These are phyloP conservation scores for Kodamaea arcana DNA, from an alignment of 1,139 yeast genomes.

Conservation along the genomic window DNA sequence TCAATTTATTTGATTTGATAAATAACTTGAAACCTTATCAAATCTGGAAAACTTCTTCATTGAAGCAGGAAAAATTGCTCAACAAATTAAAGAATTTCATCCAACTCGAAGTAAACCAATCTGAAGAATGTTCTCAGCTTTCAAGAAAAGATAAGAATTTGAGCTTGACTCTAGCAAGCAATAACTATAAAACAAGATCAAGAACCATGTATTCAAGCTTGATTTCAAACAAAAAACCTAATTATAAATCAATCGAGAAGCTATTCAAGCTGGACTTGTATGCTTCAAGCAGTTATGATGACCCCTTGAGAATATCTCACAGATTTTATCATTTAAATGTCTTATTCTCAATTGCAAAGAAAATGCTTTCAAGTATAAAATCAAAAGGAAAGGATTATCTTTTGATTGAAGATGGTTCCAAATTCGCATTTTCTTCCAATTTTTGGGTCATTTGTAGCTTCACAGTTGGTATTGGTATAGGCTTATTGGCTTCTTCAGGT, in stretches of 20 bases:
- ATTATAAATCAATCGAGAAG: conserved; percentile 32
- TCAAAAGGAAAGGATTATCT: conserved; percentile 2
- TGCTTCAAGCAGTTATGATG: conserved; percentile 21
- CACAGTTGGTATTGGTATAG: conserved; percentile 35
- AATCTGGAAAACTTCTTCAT: conserved; percentile 39
- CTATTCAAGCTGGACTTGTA: conserved; percentile 31
- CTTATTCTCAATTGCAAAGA: conserved; percentile 15
- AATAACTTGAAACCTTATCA: conserved; percentile 33
- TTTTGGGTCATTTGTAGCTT: conserved; percentile 30
- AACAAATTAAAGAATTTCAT: conserved; percentile 25
- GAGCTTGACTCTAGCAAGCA: conserved; percentile 5
- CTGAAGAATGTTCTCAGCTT: conserved; percentile 5
- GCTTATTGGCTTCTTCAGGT: conserved; percentile 17
- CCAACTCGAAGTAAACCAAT: conserved; percentile 20
- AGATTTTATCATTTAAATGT: conserved; percentile 18
- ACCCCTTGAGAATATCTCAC: conserved; percentile 33
- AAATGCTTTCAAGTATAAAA: conserved; percentile 9
- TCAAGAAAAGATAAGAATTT: conserved; percentile 10
- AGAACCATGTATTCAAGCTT: conserved; percentile 23
- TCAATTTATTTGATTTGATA: conserved; percentile 36
- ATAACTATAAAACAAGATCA: conserved; percentile 5
- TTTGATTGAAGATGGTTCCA: conserved; percentile 8
- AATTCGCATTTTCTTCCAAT: conserved; percentile 2
- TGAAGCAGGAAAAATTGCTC: conserved; percentile 23
- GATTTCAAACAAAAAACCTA: conserved; percentile 19